These are phyloP conservation scores for Phallus indusiatus DNA, from an alignment of 768 basidiomycete genomes.

Conservation along the genomic window DNA sequence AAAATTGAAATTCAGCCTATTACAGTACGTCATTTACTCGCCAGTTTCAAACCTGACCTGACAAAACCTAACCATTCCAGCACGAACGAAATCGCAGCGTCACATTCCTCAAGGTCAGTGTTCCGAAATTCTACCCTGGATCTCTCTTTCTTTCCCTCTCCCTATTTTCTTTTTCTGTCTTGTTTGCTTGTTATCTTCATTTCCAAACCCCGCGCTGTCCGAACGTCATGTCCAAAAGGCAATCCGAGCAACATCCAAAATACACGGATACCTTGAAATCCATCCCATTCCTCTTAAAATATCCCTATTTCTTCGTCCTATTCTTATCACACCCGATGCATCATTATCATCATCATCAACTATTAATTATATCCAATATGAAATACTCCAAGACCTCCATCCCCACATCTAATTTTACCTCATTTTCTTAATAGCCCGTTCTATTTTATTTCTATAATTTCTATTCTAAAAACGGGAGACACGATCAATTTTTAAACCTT, in stretches of 20 bases:
- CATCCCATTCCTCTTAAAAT: not conserved
- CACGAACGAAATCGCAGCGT: constrained; percentile 88
- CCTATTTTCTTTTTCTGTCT: constrained; percentile 2
- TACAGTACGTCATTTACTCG: constrained; percentile 42
- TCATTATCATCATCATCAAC: too few relatives aligned
- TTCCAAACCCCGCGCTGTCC: not conserved
- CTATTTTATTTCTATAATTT: too few relatives aligned
- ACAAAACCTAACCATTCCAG: constrained; percentile 50
- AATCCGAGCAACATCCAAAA: too few relatives aligned
- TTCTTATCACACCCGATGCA: too few relatives aligned
- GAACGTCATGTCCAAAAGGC: too few relatives aligned
- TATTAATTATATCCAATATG: too few relatives aligned
- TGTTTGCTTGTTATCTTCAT: not conserved
- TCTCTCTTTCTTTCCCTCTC: not conserved
- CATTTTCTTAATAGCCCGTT: too few relatives aligned
- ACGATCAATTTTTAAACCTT: too few relatives aligned
- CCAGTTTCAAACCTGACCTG: constrained; percentile 11
- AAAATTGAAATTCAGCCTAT: constrained; percentile 82
- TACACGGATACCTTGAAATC: not conserved
- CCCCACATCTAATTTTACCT: constrained; percentile 5
- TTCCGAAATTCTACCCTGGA: constrained; percentile 4
- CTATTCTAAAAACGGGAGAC: too few relatives aligned
- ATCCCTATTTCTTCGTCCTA: too few relatives aligned
- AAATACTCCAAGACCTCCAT: constrained; percentile 10
- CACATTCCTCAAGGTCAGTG: constrained; percentile 76